A percentile compares a stretch with the other conserved stretches of the same genome.
Conservation (phyloP, 2,329 filamentous ascomycete species). For the Microcyclospora tardicrescens region DNA sequence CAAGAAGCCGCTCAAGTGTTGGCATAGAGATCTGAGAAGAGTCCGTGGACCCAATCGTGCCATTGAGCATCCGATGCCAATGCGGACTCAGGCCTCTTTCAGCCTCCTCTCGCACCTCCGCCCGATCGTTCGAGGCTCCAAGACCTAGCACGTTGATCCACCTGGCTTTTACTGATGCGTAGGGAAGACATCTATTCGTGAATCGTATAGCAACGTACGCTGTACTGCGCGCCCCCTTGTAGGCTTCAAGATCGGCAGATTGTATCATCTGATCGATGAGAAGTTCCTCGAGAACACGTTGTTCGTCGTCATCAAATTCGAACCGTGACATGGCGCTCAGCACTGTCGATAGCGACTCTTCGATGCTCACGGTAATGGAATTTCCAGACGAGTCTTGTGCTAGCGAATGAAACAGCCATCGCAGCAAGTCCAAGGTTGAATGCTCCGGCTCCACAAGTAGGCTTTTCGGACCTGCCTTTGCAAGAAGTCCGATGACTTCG, state of each 20-base stretch:
- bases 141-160: slow-evolving; percentile 84
- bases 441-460: slow-evolving; percentile 33
- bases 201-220: slow-evolving; percentile 77
- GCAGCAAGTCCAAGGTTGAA: slow-evolving; percentile 42
- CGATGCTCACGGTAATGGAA: slow-evolving; percentile 70
- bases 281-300: slow-evolving; percentile 39
- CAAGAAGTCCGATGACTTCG: slow-evolving; percentile 76
- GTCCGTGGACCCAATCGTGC: slow-evolving; percentile 15
- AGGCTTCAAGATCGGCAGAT: slow-evolving; percentile 19
- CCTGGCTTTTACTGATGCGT: slow-evolving; percentile 61
- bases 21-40: slow-evolving; percentile 26
- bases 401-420: slow-evolving; percentile 75
- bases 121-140: slow-evolving; percentile 53
- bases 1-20: slow-evolving; percentile 31
- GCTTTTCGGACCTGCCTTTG: slow-evolving; percentile 49
- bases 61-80: slow-evolving; percentile 53
- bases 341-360: slow-evolving; percentile 73
- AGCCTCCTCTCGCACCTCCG: slow-evolving; percentile 81
- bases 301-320: slow-evolving; percentile 29
- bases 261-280: slow-evolving; percentile 46
- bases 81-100: slow-evolving; percentile 74
- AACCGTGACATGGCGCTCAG: slow-evolving; percentile 43
- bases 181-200: slow-evolving; percentile 77
- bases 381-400: slow-evolving; percentile 64
- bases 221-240: slow-evolving; percentile 45